These are phyloP conservation scores for Elymus sibiricus DNA, from an alignment of 176 grass and related monocot species.

Conservation along the genomic window DNA sequence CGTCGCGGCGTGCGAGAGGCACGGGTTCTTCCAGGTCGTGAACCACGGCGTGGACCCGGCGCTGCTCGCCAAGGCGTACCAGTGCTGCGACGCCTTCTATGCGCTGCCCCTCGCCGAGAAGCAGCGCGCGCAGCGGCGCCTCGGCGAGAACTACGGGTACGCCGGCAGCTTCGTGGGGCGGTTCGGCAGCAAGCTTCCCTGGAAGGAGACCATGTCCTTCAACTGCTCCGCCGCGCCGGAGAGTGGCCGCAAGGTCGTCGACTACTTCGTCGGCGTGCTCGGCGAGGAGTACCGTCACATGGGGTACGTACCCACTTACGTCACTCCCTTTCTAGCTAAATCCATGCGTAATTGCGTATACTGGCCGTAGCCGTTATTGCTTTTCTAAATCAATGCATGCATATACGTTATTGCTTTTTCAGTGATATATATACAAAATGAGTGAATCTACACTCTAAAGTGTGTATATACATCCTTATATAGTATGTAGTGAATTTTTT, in stretches of 20 bases:
- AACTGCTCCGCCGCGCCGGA: conserved; percentile 15
- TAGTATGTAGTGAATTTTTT: too few relatives aligned
- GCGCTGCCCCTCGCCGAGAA: conserved; percentile 63
- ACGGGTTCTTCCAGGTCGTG: conserved; percentile 86
- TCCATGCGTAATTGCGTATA: background rate
- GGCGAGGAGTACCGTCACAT: conserved; percentile 17
- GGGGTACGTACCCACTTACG: conserved; percentile 9
- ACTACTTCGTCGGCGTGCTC: conserved; percentile 30
- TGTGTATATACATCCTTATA: too few relatives aligned
- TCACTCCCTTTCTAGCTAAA: background rate
- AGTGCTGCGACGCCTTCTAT: conserved; percentile 65
- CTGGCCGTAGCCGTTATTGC: background rate
- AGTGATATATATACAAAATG: too few relatives aligned
- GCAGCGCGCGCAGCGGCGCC: conserved; percentile 47
- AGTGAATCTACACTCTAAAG: too few relatives aligned
- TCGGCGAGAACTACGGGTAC: conserved; percentile 72
- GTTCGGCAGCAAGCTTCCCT: conserved; percentile 11
- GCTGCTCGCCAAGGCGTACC: conserved; percentile 64
- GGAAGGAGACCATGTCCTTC: conserved; percentile 50
- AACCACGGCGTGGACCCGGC: conserved; percentile 58
- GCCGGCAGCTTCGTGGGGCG: conserved; percentile 75
- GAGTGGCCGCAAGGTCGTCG: conserved; percentile 4
- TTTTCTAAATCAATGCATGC: too few relatives aligned
- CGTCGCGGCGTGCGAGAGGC: conserved; percentile 49
- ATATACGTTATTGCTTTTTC: too few relatives aligned